Percentiles rank a stretch among this genome's conserved stretches.
Conservation (phyloP, 2,329 filamentous ascomycete genomes). For the Verticillium nonalfalfae region DNA sequence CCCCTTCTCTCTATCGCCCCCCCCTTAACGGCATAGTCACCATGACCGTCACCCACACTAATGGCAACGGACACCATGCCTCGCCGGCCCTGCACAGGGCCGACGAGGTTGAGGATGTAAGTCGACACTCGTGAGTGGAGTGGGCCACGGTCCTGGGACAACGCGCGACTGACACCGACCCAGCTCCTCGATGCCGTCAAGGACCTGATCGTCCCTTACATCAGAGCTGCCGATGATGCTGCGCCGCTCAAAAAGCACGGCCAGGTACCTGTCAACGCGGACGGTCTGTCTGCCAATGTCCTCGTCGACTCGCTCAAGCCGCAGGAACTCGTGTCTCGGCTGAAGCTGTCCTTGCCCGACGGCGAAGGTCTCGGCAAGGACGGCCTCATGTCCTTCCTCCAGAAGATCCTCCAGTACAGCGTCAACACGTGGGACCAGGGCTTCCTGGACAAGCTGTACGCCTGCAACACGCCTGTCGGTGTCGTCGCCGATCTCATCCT, state of each 20-base stretch:
- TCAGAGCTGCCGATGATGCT: constrained; percentile 62
- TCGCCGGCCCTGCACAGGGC: constrained; percentile 26
- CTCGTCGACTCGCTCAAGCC: constrained; percentile 59
- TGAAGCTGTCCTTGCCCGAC: constrained; percentile 53
- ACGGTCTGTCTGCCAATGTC: constrained; percentile 41
- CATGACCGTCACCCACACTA: not conserved
- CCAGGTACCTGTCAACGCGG: constrained; percentile 31
- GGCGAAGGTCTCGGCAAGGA: constrained; percentile 56
- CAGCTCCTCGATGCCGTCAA: constrained; percentile 65
- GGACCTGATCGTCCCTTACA: constrained; percentile 63
- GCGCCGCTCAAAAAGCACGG: constrained; percentile 46
- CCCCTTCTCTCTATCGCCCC: not conserved
- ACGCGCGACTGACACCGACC: constrained; percentile 6
- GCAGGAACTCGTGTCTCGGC: constrained; percentile 45
- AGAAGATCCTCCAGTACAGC: constrained; percentile 71
- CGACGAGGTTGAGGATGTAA: constrained; percentile 39
- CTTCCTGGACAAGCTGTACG: constrained; percentile 92
- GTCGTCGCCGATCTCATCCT: constrained; percentile 80
- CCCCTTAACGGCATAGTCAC: constrained; percentile 6
- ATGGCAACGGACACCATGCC: constrained; percentile 5
- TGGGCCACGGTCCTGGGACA: too few relatives aligned
- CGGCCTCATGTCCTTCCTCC: constrained; percentile 66
- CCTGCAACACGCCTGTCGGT: constrained; percentile 82
- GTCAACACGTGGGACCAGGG: constrained; percentile 99
- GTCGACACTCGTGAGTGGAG: constrained; percentile 11